A percentile compares a stretch with the other conserved stretches of the same genome.
phyloP scores from a whole-genome alignment of 1,139 yeast genomes.

The Wickerhamomyces sp. region DNA sequence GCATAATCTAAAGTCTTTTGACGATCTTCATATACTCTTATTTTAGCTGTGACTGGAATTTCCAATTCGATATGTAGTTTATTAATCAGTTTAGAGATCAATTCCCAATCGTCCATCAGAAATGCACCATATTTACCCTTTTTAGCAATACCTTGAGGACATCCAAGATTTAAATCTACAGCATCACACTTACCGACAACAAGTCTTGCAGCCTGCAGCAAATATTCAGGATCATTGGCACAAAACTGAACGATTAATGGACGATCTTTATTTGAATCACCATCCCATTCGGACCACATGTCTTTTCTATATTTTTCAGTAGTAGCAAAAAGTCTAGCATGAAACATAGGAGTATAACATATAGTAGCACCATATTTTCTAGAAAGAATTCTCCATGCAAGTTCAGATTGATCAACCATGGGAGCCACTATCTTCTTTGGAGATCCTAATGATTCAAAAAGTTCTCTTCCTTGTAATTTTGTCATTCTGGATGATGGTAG shows the following conservation, averaged over 20 bases:
- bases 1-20: slow-evolving; percentile 86
- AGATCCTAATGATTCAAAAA: slow-evolving; percentile 61
- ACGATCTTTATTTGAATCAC: slow-evolving; percentile 58
- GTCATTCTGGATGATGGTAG: slow-evolving; percentile 11
- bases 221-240: slow-evolving; percentile 87
- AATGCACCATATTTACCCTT: slow-evolving; percentile 96
- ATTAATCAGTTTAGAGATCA: slow-evolving; percentile 65
- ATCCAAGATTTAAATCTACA: slow-evolving; percentile 90
- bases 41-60: slow-evolving; percentile 93
- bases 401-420: slow-evolving; percentile 96
- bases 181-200: slow-evolving; percentile 90
- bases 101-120: slow-evolving; percentile 95
- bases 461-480: slow-evolving; percentile 55
- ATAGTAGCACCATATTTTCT: slow-evolving; percentile 88
- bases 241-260: slow-evolving; percentile 93
- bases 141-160: slow-evolving; percentile 96
- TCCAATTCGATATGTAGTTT: slow-evolving; percentile 68
- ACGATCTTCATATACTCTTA: slow-evolving; percentile 81
- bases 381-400: slow-evolving; percentile 91
- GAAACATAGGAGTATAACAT: slow-evolving; percentile 96
- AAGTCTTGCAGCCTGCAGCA: slow-evolving; percentile 73
- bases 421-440: slow-evolving; percentile 94
- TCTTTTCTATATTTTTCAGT: slow-evolving; percentile 73
- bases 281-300: slow-evolving; percentile 76
- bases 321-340: slow-evolving; percentile 84